phyloP scores from a whole-genome alignment of 768 basidiomycete genomes.

The Kwoniella heveanensis region DNA sequence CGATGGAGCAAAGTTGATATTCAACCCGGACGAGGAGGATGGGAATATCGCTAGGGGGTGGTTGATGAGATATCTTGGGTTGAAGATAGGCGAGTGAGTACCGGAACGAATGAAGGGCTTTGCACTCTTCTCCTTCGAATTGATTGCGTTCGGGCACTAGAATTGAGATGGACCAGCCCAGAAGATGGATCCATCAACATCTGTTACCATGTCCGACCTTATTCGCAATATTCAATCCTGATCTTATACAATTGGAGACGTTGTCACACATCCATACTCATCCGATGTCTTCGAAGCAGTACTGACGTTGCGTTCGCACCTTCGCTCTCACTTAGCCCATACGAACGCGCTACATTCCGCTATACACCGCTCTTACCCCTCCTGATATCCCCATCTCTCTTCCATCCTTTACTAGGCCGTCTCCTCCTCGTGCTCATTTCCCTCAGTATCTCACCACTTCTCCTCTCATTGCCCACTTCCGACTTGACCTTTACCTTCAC shows the following conservation, averaged over 20 bases:
- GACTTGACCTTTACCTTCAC: too few species aligned
- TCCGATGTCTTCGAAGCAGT: too few species aligned
- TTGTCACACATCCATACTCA: too few species aligned
- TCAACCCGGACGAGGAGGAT: conserved; percentile 17
- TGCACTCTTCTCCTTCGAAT: neutral
- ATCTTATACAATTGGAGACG: too few species aligned
- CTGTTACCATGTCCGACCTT: too few species aligned
- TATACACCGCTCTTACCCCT: conserved; percentile 92
- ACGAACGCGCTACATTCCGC: conserved; percentile 86
- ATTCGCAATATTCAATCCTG: too few species aligned
- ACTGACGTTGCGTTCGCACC: too few species aligned
- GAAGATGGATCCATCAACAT: too few species aligned
- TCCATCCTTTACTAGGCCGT: conserved; percentile 89
- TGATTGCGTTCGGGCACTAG: too few species aligned
- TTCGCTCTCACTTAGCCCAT: too few species aligned
- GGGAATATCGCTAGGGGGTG: conserved; percentile 60
- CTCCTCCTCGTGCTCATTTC: conserved; percentile 82
- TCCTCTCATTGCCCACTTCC: conserved; percentile 22
- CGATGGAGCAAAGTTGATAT: conserved; percentile 75
- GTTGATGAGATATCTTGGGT: conserved; percentile 55
- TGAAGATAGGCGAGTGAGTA: conserved; percentile 75
- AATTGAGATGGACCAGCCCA: too few species aligned
- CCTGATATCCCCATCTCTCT: conserved; percentile 75
- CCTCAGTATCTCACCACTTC: conserved; percentile 63
- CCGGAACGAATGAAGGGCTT: neutral